Evolutionary conservation across 441 rosid genomes (phyloP), one percentile per base, ranked within the genome.

Genomic region (Pelargonium cotyledonis): DNA sequence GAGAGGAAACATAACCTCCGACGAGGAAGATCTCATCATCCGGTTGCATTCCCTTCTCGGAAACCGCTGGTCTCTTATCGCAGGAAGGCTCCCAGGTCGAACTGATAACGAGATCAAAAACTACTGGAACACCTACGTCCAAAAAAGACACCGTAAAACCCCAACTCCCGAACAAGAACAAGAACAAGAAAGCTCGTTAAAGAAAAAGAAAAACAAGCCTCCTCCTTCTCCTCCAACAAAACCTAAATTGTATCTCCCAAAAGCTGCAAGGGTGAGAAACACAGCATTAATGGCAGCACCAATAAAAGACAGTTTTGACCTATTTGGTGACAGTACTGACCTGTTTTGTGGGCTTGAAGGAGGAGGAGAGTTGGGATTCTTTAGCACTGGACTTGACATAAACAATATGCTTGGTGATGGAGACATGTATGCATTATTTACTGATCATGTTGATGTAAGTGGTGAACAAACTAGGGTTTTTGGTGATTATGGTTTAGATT

Each of bases 91-190:
- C 63, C 92, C 90, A 5, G 92, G 92, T 68, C 86, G 92, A 77
- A 88, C 92, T 63, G 92, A 87, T 78, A 87, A 87, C 74, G 92
- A 87, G 88, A 85, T 87, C 15, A 87, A 87, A 70, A 87, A 87
- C 66, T 81, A 87, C 35, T 87, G 89, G 89, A 87, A 87, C 66
- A 81, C 88, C 58, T 80, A 87, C 65, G 81, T 88, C 26, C 75
- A 80, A 69, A 88, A 83, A 65, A 70, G 69, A 65, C 83, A 77
- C 75, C 76, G 66, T 14, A 80, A 79, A 49, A 31, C 75, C 35
- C 1, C 77, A 19, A 63, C 67, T 15, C 66, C 77, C 5, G 40
- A 35, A 43, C n/a, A 57, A 41, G 14, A 26, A 53, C 10, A 14
- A 16, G 18, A 12, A 10, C 41, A 63, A 62, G 4, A 68, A 41